Evolutionary conservation across 2,329 filamentous ascomycete species (phyloP).

Genomic region (Trematosphaeria pertusa): DNA sequence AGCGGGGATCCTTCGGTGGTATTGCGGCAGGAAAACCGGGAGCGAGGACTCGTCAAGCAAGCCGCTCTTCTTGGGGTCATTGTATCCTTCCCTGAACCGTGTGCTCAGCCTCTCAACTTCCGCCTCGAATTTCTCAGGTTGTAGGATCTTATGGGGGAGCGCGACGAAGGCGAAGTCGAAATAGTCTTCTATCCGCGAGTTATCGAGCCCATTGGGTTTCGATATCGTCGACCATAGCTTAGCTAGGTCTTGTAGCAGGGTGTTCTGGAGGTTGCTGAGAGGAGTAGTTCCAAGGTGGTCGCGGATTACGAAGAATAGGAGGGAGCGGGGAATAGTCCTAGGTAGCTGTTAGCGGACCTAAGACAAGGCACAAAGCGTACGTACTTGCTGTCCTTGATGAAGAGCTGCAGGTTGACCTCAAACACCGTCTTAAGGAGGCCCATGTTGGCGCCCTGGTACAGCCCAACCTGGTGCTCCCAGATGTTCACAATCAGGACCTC

Average conservation of each 20-base stretch:
- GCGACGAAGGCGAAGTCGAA: conserved; percentile 98
- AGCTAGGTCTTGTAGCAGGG: conserved; percentile 85
- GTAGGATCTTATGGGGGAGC: conserved; percentile 94
- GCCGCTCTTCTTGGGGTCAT: conserved; percentile 68
- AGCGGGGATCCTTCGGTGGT: conserved; percentile 93
- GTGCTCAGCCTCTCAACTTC: conserved; percentile 81
- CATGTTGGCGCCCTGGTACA: conserved; percentile 99
- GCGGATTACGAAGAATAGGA: conserved; percentile 98
- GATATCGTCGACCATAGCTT: conserved; percentile 93
- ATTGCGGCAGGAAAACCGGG: conserved; percentile 89
- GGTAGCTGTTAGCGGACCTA: conserved; percentile 26
- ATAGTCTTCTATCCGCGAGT: conserved; percentile 91
- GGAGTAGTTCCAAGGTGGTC: conserved; percentile 95
- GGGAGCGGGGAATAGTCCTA: conserved; percentile 84
- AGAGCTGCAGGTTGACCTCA: conserved; percentile 96
- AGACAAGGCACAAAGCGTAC: conserved; percentile 36
- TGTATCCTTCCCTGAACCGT: conserved; percentile 83
- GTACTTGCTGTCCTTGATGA: conserved; percentile 92
- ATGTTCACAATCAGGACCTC: conserved; percentile 99
- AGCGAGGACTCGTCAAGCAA: conserved; percentile 74
- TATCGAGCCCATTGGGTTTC: conserved; percentile 87
- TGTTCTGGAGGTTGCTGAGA: conserved; percentile 86
- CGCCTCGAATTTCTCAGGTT: conserved; percentile 85
- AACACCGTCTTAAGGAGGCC: conserved; percentile 98
- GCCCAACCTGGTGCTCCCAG: conserved; percentile 97